Evolutionary conservation across 192 early-diverging fungal genomes (phyloP).

Genomic region (Cetraspora pellucida): DNA sequence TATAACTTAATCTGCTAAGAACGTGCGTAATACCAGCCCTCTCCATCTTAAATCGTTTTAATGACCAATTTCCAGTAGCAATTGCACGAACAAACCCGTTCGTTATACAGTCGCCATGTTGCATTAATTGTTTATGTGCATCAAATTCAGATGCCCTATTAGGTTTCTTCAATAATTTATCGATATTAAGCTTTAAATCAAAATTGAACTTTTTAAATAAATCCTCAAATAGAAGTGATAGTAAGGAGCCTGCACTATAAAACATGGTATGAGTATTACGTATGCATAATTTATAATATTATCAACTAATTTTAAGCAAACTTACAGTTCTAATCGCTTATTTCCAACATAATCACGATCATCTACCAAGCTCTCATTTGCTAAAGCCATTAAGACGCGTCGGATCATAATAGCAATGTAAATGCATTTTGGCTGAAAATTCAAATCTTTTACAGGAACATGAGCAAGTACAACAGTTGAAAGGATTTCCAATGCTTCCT

Average conservation of each 20-base stretch:
- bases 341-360: slow-evolving; percentile 99
- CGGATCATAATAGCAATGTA: slow-evolving; percentile 94
- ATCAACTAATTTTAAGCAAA: not conserved
- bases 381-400: slow-evolving; percentile 84
- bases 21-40: slow-evolving; percentile 97
- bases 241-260: slow-evolving; percentile 86
- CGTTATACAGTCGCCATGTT: slow-evolving; percentile 84
- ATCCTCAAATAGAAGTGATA: slow-evolving; percentile 96
- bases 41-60: slow-evolving; percentile 99
- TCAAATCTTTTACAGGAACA: slow-evolving; percentile 83
- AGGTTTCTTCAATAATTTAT: slow-evolving; percentile 86
- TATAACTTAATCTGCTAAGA: slow-evolving; percentile 88
- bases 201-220: slow-evolving; percentile 92
- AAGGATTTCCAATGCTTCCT: slow-evolving; percentile 87
- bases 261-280: not conserved
- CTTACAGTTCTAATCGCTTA: slow-evolving; percentile 94
- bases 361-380: slow-evolving; percentile 80
- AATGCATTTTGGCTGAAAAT: slow-evolving; percentile 90
- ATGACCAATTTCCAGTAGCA: slow-evolving; percentile 96
- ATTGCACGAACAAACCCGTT: slow-evolving; percentile 91
- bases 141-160: slow-evolving; percentile 90
- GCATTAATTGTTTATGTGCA: slow-evolving; percentile 71
- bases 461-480: slow-evolving; percentile 87
- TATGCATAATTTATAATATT: not conserved
- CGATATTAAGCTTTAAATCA: slow-evolving; percentile 86